phyloP scores from a whole-genome alignment of 2,329 filamentous ascomycete genomes.

The Aureobasidium mangrovei region DNA sequence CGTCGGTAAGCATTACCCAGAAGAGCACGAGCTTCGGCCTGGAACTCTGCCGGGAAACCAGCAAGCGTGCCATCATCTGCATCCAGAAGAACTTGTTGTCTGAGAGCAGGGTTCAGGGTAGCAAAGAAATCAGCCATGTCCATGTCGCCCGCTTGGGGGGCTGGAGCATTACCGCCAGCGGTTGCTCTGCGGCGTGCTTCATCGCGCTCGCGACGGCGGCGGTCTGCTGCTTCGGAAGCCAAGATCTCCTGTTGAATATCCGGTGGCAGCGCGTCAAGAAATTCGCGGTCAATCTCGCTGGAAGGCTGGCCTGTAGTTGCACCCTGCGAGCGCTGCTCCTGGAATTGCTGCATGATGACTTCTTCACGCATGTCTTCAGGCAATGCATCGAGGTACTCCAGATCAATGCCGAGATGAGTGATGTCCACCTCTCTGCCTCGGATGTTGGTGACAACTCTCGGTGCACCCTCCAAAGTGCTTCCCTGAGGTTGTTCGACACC shows the following conservation, averaged over 20 bases:
- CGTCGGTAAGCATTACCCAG: constrained; percentile 39
- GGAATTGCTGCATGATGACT: constrained; percentile 84
- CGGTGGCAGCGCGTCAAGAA: constrained; percentile 82
- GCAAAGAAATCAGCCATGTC: constrained; percentile 87
- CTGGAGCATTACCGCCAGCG: constrained; percentile 35
- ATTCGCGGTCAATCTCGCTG: constrained; percentile 82
- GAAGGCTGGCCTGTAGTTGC: constrained; percentile 59
- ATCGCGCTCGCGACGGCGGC: constrained; percentile 78
- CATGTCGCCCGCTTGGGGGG: constrained; percentile 65
- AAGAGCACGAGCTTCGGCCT: constrained; percentile 73
- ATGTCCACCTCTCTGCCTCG: constrained; percentile 85
- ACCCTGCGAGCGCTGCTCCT: constrained; percentile 67
- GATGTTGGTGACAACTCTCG: constrained; percentile 71
- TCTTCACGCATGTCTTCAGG: constrained; percentile 94
- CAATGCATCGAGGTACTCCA: constrained; percentile 91
- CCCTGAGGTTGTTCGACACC: constrained; percentile 46
- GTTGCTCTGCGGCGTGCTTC: constrained; percentile 62
- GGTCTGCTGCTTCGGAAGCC: constrained; percentile 80
- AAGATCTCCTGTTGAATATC: constrained; percentile 87
- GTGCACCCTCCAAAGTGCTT: constrained; percentile 29
- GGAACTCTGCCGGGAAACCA: constrained; percentile 74
- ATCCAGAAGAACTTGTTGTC: constrained; percentile 81
- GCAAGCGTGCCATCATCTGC: constrained; percentile 83
- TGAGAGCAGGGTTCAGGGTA: constrained; percentile 74
- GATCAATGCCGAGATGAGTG: constrained; percentile 86